phyloP scores from a whole-genome alignment of 495 filamentous ascomycete genomes.

The Trichoderma virens region DNA sequence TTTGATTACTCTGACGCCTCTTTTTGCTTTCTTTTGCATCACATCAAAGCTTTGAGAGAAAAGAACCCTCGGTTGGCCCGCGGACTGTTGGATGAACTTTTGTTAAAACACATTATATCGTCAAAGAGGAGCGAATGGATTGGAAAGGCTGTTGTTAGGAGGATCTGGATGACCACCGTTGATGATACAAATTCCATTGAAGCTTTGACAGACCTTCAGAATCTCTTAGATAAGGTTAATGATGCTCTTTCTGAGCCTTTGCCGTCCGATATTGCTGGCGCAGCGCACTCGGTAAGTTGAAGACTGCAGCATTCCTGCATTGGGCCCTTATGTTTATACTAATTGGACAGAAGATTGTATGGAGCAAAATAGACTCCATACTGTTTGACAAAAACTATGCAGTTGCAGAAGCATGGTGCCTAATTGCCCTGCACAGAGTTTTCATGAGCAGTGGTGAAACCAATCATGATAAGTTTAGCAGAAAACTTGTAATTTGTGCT shows the following conservation, averaged over 20 bases:
- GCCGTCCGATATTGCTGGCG: slow-evolving; percentile 53
- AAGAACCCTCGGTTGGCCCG: slow-evolving; percentile 46
- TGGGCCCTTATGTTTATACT: background rate
- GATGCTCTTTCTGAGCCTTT: slow-evolving; percentile 27
- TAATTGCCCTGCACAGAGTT: slow-evolving; percentile 53
- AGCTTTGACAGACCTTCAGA: background rate
- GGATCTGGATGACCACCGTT: slow-evolving; percentile 50
- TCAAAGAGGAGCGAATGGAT: slow-evolving; percentile 46
- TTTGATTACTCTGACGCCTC: slow-evolving; percentile 51
- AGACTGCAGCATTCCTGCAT: background rate
- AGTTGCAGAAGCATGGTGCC: slow-evolving; percentile 62
- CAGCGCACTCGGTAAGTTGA: slow-evolving; percentile 56
- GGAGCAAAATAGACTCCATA: slow-evolving; percentile 61
- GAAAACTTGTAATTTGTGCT: slow-evolving; percentile 63
- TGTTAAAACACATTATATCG: slow-evolving; percentile 36
- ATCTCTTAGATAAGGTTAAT: slow-evolving; percentile 16
- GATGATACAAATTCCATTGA: background rate
- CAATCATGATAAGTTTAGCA: slow-evolving; percentile 54
- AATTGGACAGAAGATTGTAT: slow-evolving; percentile 50
- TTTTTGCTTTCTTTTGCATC: slow-evolving; percentile 62
- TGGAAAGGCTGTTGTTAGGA: slow-evolving; percentile 54
- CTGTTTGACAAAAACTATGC: slow-evolving; percentile 46
- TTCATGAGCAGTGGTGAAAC: slow-evolving; percentile 56
- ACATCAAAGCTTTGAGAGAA: slow-evolving; percentile 57
- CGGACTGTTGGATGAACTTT: slow-evolving; percentile 52